A percentile compares a stretch with the other conserved stretches of the same genome.
phyloP scores from a whole-genome alignment of 495 filamentous ascomycete genomes.

The Hyphodiscus hymeniophilus region DNA sequence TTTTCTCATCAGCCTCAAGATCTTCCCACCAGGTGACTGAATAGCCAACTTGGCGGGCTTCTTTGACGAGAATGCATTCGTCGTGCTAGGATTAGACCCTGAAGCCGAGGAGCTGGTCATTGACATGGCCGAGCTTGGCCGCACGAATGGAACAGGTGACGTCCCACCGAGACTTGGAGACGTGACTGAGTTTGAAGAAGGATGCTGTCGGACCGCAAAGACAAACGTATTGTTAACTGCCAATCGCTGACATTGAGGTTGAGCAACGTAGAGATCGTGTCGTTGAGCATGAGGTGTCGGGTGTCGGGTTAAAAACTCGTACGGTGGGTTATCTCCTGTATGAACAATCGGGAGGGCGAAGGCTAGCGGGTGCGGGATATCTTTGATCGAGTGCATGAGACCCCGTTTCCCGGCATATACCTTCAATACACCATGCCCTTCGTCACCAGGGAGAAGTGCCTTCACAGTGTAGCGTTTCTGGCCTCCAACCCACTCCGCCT shows the following conservation, averaged over 20 bases:
- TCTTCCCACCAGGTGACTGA: slow-evolving; percentile 92
- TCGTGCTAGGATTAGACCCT: slow-evolving; percentile 45
- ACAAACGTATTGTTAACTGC: slow-evolving; percentile 97
- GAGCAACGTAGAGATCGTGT: slow-evolving; percentile 92
- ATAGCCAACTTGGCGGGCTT: slow-evolving; percentile 96
- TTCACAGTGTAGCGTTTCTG: slow-evolving; percentile 89
- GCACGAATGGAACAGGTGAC: slow-evolving; percentile 62
- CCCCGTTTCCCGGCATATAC: slow-evolving; percentile 91
- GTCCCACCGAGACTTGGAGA: slow-evolving; percentile 45
- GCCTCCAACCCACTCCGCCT: slow-evolving; percentile 84
- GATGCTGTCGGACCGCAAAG: slow-evolving; percentile 89
- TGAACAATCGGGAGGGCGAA: slow-evolving; percentile 88
- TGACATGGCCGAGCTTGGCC: slow-evolving; percentile 74
- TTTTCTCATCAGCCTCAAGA: slow-evolving; percentile 82
- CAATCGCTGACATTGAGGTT: slow-evolving; percentile 81
- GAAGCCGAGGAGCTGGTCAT: slow-evolving; percentile 62
- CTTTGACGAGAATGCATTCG: slow-evolving; percentile 28
- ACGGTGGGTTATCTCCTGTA: slow-evolving; percentile 83
- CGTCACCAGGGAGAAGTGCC: slow-evolving; percentile 80
- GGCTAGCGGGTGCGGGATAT: slow-evolving; percentile 86
- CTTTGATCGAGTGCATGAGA: slow-evolving; percentile 89
- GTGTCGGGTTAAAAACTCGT: slow-evolving; percentile 87
- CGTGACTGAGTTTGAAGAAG: slow-evolving; percentile 48
- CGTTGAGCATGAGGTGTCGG: slow-evolving; percentile 94
- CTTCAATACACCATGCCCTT: slow-evolving; percentile 83